Evolutionary conservation across 805 yeast genomes (phyloP).

Genomic region (Candida insectalens): DNA sequence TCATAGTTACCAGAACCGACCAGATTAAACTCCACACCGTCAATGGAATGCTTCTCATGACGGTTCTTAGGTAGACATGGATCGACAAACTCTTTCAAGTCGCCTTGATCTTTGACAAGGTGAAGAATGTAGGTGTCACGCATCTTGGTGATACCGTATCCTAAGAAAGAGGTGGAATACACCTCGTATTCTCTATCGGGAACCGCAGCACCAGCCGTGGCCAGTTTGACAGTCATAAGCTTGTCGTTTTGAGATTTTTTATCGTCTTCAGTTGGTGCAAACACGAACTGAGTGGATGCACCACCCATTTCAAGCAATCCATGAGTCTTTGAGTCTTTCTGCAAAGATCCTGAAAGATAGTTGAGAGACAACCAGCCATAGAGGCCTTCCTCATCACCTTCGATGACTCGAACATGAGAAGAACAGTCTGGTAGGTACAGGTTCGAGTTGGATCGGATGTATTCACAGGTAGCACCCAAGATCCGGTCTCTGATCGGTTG

Average conservation of each 20-base stretch:
- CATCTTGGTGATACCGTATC: slow-evolving; percentile 53
- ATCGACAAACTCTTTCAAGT: slow-evolving; percentile 24
- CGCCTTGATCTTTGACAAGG: slow-evolving; percentile 15
- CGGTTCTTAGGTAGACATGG: slow-evolving; percentile 51
- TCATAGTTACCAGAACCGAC: slow-evolving; percentile 44
- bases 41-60: slow-evolving; percentile 8
- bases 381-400: slow-evolving; percentile 58
- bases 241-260: slow-evolving; percentile 34
- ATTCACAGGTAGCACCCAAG: slow-evolving; percentile 38
- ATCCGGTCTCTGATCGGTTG: slow-evolving; percentile 37
- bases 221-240: slow-evolving; percentile 35
- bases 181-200: slow-evolving; percentile 29
- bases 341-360: slow-evolving; percentile 39
- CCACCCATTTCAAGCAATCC: slow-evolving; percentile 60
- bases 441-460: slow-evolving; percentile 34
- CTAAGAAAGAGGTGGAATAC: slow-evolving; percentile 47
- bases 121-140: slow-evolving; percentile 33
- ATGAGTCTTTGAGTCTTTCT: slow-evolving; percentile 31
- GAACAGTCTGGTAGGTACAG: slow-evolving; percentile 54
- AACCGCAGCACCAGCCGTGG: slow-evolving; percentile 20
- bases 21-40: slow-evolving; percentile 17
- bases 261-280: slow-evolving; percentile 44
- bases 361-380: slow-evolving; percentile 62
- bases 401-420: slow-evolving; percentile 48
- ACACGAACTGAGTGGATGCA: slow-evolving; percentile 56